Base-by-base conservation (phyloP, 768 basidiomycete genomes). In the Tephrocybe sp. region DNA sequence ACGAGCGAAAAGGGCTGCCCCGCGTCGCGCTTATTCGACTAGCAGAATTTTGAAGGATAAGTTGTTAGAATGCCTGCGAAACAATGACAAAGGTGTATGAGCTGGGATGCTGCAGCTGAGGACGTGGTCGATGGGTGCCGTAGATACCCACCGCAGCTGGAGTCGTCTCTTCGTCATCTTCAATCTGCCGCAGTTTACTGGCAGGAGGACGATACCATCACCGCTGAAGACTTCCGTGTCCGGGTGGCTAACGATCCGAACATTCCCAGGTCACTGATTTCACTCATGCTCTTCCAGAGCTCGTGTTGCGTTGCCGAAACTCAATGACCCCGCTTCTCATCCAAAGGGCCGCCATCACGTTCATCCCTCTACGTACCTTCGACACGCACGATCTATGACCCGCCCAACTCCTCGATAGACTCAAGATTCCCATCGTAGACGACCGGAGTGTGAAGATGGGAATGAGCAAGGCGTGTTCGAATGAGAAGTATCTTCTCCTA, bases 171-270 rank as follows among this genome's bases (percentile, higher is more conserved):
- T 19, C 34, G 13, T 1, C 38, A 7, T 31, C 26, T 16, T 36
- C 42, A 9, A 33, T 16, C 36, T n/a, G 17, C 13, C 14, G 3
- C 57, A 32, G 2, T 59, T 42, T 26, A 59, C 57, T 9, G 57
- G 57, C 11, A 46, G 57, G 57, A 42, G 12, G 40, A 33, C 2
- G 57, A 59, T 16, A 52, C 46, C 13, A 44, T 58, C 2, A 36
- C 54, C 8, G 22, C 54, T 1, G 41, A 35, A 5, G 31, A 45
- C 3, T 35, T 39, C 13, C 34, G 45, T 6, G 9, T 20, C 9
- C 38, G 32, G 2, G 14, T 31, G 4, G 1, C 13, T 17, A 39
- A 35, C 40, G 3, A 12, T 34, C 41, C 12, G 30, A 23, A 31
- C 23, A 47, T 13, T 10, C 46, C 16, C 14, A 23, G 38, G 4